Conservation (phyloP, 192 early-diverging fungal species). For the Umbelopsis isabellina region DNA sequence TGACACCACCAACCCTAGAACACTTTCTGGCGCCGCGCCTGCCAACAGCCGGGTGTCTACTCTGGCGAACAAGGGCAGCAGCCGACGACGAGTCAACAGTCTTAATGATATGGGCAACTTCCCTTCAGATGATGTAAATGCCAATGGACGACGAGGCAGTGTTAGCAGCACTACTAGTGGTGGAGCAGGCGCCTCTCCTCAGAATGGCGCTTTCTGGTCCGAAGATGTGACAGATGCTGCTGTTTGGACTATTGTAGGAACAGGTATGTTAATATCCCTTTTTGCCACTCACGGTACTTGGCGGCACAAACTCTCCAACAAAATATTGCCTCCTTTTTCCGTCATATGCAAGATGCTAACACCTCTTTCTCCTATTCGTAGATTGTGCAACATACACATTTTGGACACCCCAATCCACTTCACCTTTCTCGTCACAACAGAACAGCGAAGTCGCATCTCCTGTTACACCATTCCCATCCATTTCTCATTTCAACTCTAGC, state of each 20-base stretch:
- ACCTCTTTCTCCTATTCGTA: conserved; percentile 9
- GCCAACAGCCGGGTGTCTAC: conserved; percentile 7
- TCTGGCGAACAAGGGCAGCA: conserved; percentile 22
- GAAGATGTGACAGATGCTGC: conserved; percentile 88
- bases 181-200: conserved; percentile 28
- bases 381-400: conserved; percentile 61
- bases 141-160: conserved; percentile 21
- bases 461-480: conserved; percentile 39
- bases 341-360: no score
- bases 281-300: not conserved
- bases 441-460: conserved; percentile 29
- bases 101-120: conserved; percentile 40
- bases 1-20: conserved; percentile 10
- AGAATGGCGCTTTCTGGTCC: conserved; percentile 58
- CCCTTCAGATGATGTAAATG: not conserved
- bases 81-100: conserved; percentile 59
- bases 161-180: conserved; percentile 33
- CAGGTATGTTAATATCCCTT: conserved; percentile 49
- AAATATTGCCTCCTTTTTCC: no score
- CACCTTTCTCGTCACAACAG: conserved; percentile 25
- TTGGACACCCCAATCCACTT: conserved; percentile 41
- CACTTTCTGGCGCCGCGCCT: not conserved
- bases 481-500: conserved; percentile 39
- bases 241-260: conserved; percentile 93
- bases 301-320: no score